phyloP scores from a whole-genome alignment of 352 stramenopile species.

The Chrysophaeum taylorii region DNA sequence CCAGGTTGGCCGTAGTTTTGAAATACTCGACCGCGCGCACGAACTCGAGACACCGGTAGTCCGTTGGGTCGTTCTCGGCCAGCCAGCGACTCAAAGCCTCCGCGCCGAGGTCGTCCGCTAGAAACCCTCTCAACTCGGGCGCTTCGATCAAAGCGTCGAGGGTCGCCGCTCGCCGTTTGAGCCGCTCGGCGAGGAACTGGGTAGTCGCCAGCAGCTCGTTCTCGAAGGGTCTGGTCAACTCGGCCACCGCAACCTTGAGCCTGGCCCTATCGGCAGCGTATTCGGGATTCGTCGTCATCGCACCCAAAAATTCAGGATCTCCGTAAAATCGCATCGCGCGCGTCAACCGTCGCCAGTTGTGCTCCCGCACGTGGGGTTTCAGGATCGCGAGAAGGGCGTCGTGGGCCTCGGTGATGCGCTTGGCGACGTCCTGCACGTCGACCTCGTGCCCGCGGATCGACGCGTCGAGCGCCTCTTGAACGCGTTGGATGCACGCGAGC shows the following conservation, averaged over 20 bases:
- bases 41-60: background rate
- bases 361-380: background rate
- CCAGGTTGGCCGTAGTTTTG: background rate
- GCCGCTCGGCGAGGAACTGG: too few species aligned
- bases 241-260: background rate
- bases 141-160: background rate
- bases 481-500: too few species aligned
- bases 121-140: background rate
- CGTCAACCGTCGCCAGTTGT: background rate
- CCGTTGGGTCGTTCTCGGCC: background rate
- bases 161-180: too few species aligned
- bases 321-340: background rate
- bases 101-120: background rate
- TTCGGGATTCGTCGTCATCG: background rate
- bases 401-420: background rate
- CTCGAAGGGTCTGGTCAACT: background rate
- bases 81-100: background rate
- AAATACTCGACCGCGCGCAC: background rate
- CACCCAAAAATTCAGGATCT: background rate
- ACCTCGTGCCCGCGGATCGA: too few species aligned
- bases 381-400: background rate
- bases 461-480: too few species aligned
- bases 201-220: too few species aligned
- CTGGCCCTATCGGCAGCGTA: background rate
- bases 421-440: too few species aligned